phyloP scores from a whole-genome alignment of 495 filamentous ascomycete genomes.

The Xylaria cubensis region DNA sequence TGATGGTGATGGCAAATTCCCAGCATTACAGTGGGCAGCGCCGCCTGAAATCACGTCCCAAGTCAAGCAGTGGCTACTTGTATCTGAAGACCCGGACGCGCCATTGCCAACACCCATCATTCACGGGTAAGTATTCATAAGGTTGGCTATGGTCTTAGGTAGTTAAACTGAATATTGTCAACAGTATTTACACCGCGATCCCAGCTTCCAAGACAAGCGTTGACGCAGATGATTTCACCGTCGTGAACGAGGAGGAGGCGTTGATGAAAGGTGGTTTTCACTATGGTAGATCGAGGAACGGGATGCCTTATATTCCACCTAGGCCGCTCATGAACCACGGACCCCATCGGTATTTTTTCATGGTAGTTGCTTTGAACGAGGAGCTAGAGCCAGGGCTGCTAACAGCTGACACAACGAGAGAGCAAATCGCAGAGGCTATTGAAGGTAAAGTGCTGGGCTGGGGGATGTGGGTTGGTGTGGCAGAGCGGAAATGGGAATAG shows the following conservation, averaged over 20 bases:
- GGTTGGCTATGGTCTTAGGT: not conserved
- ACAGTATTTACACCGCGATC: constrained; percentile 54
- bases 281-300: constrained; percentile 51
- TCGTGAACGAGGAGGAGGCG: constrained; percentile 28
- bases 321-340: constrained; percentile 54
- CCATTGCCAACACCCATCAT: constrained; percentile 53
- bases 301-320: constrained; percentile 49
- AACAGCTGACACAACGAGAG: constrained; percentile 45
- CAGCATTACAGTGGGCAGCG: constrained; percentile 43
- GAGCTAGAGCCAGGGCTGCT: constrained; percentile 44
- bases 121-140: constrained; percentile 43
- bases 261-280: constrained; percentile 46
- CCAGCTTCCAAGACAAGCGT: constrained; percentile 45
- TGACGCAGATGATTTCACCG: constrained; percentile 48
- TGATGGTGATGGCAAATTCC: constrained; percentile 45
- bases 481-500: constrained; percentile 51
- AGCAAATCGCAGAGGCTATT: constrained; percentile 48
- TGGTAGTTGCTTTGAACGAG: constrained; percentile 54
- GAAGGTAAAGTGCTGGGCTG: constrained; percentile 49
- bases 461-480: constrained; percentile 54
- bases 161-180: not conserved
- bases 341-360: constrained; percentile 58
- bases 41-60: constrained; percentile 36
- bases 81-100: constrained; percentile 59
- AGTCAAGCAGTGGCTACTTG: constrained; percentile 55